Conservation (phyloP, 306 rosid genomes). For the Inga laurina region DNA sequence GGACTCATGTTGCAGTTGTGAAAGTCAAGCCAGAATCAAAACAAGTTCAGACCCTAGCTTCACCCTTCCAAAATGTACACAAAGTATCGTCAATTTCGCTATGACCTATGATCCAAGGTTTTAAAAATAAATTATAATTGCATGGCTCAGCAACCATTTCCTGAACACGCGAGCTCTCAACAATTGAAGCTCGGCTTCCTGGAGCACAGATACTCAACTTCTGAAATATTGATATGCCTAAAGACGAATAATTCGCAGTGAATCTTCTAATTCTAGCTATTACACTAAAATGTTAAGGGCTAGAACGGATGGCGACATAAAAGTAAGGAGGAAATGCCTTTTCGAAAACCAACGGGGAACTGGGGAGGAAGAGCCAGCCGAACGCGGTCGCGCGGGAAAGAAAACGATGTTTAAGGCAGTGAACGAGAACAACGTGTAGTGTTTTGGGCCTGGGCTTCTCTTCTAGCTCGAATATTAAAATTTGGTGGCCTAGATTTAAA, state of each 20-base stretch:
- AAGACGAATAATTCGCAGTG: neutral
- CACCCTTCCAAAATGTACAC: neutral
- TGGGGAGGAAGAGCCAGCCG: no score
- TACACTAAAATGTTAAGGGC: neutral
- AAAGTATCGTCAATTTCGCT: neutral
- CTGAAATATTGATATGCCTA: neutral
- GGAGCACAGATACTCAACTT: neutral
- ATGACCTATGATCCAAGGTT: constrained; percentile 41
- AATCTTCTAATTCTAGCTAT: neutral
- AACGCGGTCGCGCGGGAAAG: no score
- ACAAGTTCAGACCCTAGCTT: constrained; percentile 48
- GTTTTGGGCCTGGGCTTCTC: no score
- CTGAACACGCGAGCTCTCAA: constrained; percentile 6
- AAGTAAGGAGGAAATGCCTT: no score
- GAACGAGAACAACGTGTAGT: no score
- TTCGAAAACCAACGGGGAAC: no score
- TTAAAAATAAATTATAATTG: neutral
- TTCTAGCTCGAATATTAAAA: no score
- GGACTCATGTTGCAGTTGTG: constrained; percentile 70
- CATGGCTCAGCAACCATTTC: neutral
- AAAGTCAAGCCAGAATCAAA: constrained; percentile 13
- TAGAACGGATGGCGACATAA: neutral
- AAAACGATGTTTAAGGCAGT: no score
- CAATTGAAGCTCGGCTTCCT: neutral
- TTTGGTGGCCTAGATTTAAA: no score